Evolutionary conservation across 768 basidiomycete genomes (phyloP).

Genomic region (Xerocomus potaroensis): DNA sequence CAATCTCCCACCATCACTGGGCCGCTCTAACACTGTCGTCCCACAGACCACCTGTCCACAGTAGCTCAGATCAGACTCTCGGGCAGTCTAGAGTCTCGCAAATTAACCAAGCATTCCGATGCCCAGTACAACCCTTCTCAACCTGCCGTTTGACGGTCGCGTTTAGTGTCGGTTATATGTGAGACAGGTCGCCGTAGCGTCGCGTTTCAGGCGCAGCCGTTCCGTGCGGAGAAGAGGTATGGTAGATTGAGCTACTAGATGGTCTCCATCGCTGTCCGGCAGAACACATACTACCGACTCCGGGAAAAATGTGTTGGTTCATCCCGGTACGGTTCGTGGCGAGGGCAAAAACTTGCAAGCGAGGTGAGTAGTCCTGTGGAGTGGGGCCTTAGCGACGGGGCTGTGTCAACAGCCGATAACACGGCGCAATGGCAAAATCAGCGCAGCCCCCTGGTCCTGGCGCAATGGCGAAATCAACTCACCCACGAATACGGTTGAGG

Average conservation of each 20-base stretch:
- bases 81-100: too few relatives aligned
- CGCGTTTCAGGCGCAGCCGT: background rate
- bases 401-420: background rate
- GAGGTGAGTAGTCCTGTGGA: background rate
- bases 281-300: background rate
- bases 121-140: too few relatives aligned
- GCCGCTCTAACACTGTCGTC: too few relatives aligned
- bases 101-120: too few relatives aligned
- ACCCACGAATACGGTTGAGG: background rate
- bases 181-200: too few relatives aligned
- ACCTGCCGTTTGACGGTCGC: background rate
- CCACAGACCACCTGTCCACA: too few relatives aligned
- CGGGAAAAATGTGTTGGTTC: background rate
- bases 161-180: background rate
- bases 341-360: too few relatives aligned
- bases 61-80: too few relatives aligned
- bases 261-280: background rate
- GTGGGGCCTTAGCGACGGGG: conserved; percentile 2
- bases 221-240: background rate
- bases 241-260: too few relatives aligned
- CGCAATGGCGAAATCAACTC: conserved; percentile 27
- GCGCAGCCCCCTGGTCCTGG: conserved; percentile 6
- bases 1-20: too few relatives aligned
- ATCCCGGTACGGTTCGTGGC: background rate
- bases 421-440: conserved; percentile 25